Percentiles rank a stretch among this genome's conserved stretches.
Evolutionary conservation across 2,329 filamentous ascomycete species (phyloP).

Genomic region (Immersiporthe knoxdaviesiana): DNA sequence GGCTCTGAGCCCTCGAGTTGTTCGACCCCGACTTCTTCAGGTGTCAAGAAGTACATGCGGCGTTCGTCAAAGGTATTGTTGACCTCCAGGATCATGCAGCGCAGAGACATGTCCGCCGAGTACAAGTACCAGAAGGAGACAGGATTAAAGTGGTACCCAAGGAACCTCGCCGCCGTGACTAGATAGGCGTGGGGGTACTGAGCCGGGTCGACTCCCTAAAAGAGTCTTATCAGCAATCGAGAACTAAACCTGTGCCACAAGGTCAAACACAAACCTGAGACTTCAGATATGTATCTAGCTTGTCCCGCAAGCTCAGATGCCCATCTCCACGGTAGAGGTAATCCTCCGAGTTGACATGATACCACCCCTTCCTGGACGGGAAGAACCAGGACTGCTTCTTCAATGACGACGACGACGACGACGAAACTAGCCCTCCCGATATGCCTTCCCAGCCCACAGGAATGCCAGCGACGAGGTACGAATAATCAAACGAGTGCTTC

Average conservation of each 20-base stretch:
- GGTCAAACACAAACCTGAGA: slow-evolving; percentile 51
- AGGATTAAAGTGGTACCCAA: slow-evolving; percentile 75
- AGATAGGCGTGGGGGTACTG: slow-evolving; percentile 71
- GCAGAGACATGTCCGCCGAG: slow-evolving; percentile 57
- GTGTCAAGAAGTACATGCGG: slow-evolving; percentile 64
- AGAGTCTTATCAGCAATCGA: slow-evolving; percentile 5
- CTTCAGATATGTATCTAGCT: slow-evolving; percentile 62
- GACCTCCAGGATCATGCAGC: slow-evolving; percentile 71
- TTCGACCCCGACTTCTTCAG: slow-evolving; percentile 29
- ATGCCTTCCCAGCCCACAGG: slow-evolving; percentile 65
- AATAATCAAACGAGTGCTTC: slow-evolving; percentile 70
- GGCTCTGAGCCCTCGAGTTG: slow-evolving; percentile 24
- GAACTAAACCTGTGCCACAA: slow-evolving; percentile 27
- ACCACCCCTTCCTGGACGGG: slow-evolving; percentile 50
- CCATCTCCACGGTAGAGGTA: slow-evolving; percentile 61
- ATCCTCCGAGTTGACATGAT: slow-evolving; percentile 61
- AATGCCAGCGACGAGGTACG: slow-evolving; percentile 70
- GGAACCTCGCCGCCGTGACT: slow-evolving; percentile 69
- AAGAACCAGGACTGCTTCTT: slow-evolving; percentile 29
- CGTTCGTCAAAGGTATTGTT: slow-evolving; percentile 79
- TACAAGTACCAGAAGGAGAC: slow-evolving; percentile 83
- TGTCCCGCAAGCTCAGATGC: slow-evolving; percentile 61
- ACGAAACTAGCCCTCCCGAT: slow-evolving; percentile 60
- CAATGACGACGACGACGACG: slow-evolving; percentile 32
- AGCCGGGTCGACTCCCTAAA: slow-evolving; percentile 59